Percentiles rank a stretch among this genome's conserved stretches.
phyloP scores from a whole-genome alignment of 495 filamentous ascomycete species.

The Darksidea phi region DNA sequence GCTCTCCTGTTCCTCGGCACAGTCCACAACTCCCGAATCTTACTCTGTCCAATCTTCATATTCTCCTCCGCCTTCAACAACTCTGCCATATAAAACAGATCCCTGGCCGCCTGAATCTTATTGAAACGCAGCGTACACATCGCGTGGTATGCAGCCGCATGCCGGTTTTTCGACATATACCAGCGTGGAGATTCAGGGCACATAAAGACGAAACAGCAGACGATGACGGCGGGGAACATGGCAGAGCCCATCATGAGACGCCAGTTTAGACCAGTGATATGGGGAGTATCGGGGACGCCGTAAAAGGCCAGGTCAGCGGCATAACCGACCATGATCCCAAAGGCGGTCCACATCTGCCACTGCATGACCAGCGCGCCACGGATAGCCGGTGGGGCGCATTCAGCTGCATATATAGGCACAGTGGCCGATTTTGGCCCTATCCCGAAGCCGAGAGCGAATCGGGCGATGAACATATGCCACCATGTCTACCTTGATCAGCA shows the following conservation, averaged over 20 bases:
- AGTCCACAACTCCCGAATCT: conserved; percentile 66
- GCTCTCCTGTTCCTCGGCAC: conserved; percentile 79
- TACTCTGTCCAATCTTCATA: conserved; percentile 60
- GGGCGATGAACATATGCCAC: conserved; percentile 56
- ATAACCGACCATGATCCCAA: conserved; percentile 75
- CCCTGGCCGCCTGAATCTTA: conserved; percentile 75
- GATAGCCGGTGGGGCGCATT: conserved; percentile 68
- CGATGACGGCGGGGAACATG: conserved; percentile 69
- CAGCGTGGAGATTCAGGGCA: conserved; percentile 78
- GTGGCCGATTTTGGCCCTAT: conserved; percentile 82
- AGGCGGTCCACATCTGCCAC: conserved; percentile 53
- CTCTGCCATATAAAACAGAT: conserved; percentile 78
- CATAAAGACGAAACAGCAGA: conserved; percentile 66
- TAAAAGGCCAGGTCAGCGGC: conserved; percentile 71
- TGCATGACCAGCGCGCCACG: conserved; percentile 76
- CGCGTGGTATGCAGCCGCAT: conserved; percentile 59
- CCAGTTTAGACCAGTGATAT: conserved; percentile 72
- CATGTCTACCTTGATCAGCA: conserved; percentile 48
- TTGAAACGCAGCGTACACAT: conserved; percentile 66
- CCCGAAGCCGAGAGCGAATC: conserved; percentile 52
- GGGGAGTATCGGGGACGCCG: conserved; percentile 53
- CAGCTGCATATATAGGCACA: conserved; percentile 76
- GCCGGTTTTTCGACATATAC: conserved; percentile 69
- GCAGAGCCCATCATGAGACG: conserved; percentile 81
- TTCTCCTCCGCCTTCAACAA: conserved; percentile 66